These are phyloP conservation scores for Telopea speciosissima DNA, from an alignment of 177 flowering plant species.

Conservation along the genomic window DNA sequence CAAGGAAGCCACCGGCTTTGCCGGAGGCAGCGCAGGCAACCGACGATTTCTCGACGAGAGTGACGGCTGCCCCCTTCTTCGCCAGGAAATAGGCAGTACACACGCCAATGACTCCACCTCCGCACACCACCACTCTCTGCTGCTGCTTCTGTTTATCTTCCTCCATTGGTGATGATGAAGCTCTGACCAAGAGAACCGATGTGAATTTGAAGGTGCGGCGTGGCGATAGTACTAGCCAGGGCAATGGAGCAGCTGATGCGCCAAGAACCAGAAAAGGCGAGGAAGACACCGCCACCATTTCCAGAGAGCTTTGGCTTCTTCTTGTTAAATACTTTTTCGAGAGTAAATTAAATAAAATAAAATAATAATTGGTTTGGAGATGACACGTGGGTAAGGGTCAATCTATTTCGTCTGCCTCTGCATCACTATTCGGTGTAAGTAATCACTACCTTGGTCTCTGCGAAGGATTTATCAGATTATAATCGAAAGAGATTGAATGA, in stretches of 20 bases:
- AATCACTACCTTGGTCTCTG: no score
- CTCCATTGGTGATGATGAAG: slow-evolving; percentile 17
- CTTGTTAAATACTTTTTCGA: slow-evolving; percentile 5
- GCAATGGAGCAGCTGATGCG: background rate
- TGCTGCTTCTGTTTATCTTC: background rate
- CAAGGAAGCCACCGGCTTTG: slow-evolving; percentile 94
- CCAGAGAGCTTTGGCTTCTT: background rate
- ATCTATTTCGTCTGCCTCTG: no score
- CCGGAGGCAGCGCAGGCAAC: slow-evolving; percentile 95
- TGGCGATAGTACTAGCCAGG: background rate
- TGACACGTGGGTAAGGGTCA: background rate
- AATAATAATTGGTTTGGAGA: background rate
- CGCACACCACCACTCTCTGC: slow-evolving; percentile 66
- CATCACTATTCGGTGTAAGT: no score
- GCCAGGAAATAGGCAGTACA: slow-evolving; percentile 89
- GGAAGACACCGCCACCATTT: background rate
- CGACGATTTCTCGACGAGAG: slow-evolving; percentile 76
- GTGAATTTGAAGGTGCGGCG: background rate
- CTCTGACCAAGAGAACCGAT: background rate
- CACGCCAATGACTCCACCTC: slow-evolving; percentile 95
- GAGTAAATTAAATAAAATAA: no score
- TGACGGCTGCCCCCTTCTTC: slow-evolving; percentile 64
- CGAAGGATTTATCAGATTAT: no score
- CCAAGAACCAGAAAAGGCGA: background rate
- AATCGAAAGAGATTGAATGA: no score